phyloP scores from a whole-genome alignment of 2,329 filamentous ascomycete species.

The Fusarium pseudocircinatum region DNA sequence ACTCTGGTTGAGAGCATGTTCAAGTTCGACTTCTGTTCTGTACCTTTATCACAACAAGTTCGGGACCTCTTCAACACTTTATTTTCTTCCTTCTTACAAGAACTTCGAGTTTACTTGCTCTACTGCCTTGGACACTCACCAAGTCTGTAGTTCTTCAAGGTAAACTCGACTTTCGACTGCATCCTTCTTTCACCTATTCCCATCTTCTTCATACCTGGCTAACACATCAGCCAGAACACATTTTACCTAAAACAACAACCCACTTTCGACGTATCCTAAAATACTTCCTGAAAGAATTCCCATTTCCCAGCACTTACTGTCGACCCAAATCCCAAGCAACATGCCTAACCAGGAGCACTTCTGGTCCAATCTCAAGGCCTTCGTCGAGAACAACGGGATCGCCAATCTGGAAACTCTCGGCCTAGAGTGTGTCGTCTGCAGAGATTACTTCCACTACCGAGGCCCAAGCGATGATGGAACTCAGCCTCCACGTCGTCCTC shows the following conservation, averaged over 20 bases:
- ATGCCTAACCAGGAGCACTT: background rate
- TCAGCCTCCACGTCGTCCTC: background rate
- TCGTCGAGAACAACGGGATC: background rate
- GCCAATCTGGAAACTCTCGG: background rate
- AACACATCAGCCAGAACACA: background rate
- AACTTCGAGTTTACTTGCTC: background rate
- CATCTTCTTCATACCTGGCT: background rate
- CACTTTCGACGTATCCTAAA: accelerated
- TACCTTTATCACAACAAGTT: too few relatives aligned
- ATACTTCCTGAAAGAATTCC: accelerated
- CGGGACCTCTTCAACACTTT: background rate
- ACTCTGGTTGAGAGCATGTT: background rate
- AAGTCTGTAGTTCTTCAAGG: background rate
- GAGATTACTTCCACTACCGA: background rate
- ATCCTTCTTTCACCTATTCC: background rate
- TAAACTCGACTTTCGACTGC: background rate
- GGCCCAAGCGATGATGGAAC: background rate
- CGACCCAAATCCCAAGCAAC: accelerated
- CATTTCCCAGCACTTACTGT: accelerated
- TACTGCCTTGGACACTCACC: background rate
- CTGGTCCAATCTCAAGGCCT: background rate
- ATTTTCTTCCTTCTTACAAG: background rate
- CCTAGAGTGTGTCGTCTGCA: background rate
- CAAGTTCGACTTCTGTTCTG: background rate
- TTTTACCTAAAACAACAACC: background rate